phyloP scores from a whole-genome alignment of 2,329 filamentous ascomycete species.

The Paracorniculantispora psalliotae region DNA sequence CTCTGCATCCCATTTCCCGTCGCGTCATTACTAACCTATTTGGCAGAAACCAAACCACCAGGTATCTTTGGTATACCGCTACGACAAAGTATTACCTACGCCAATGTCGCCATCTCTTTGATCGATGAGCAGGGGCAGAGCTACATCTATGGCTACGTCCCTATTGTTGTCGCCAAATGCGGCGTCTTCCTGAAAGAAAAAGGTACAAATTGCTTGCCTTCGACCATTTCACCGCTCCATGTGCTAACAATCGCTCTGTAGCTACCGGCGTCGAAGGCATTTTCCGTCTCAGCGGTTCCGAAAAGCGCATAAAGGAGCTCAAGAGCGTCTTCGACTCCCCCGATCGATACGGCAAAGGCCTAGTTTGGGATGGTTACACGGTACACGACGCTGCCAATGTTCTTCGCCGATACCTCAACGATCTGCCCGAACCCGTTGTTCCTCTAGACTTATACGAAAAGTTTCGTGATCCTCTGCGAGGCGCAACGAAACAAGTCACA shows the following conservation, averaged over 20 bases:
- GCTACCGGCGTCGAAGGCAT: conserved; percentile 95
- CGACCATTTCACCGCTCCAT: conserved; percentile 6
- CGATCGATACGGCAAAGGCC: conserved; percentile 89
- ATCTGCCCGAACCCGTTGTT: conserved; percentile 93
- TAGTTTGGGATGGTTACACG: conserved; percentile 96
- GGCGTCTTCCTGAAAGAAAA: conserved; percentile 97
- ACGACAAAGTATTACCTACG: conserved; percentile 91
- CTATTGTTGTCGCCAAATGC: conserved; percentile 97
- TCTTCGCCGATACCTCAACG: conserved; percentile 89
- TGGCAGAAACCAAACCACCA: conserved; percentile 47
- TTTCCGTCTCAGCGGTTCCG: conserved; percentile 90
- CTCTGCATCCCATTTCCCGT: not conserved
- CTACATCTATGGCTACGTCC: conserved; percentile 98
- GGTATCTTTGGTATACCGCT: conserved; percentile 95
- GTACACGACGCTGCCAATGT: conserved; percentile 98
- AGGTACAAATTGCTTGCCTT: conserved; percentile 54
- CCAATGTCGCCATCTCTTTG: conserved; percentile 95
- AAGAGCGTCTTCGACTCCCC: conserved; percentile 90
- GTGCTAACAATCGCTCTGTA: conserved; percentile 35
- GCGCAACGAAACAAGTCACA: conserved; percentile 66
- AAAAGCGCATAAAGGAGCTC: conserved; percentile 96
- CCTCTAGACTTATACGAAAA: conserved; percentile 88
- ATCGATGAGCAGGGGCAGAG: conserved; percentile 88
- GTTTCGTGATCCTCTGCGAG: conserved; percentile 78
- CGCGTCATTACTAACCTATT: conserved; percentile 9